Percentiles rank a stretch among this genome's conserved stretches.
These are phyloP conservation scores for Teunomyces atbi DNA, from an alignment of 805 yeast genomes.

Conservation along the genomic window DNA sequence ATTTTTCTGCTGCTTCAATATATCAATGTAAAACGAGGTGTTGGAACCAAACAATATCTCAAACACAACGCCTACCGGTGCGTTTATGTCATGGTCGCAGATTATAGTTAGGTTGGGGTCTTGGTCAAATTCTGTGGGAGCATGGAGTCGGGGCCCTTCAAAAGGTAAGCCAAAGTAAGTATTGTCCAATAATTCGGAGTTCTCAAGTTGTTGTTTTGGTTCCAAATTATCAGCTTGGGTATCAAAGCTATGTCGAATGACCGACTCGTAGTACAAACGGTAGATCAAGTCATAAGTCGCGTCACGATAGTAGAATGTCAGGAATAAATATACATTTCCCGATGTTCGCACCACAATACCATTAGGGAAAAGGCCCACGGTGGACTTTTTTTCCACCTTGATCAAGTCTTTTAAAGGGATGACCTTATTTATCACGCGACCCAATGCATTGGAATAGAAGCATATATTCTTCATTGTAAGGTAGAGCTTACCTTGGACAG, in stretches of 20 bases:
- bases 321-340: slow-evolving; percentile 70
- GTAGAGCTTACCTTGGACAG: slow-evolving; percentile 68
- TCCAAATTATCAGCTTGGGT: slow-evolving; percentile 17
- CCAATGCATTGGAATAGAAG: slow-evolving; percentile 66
- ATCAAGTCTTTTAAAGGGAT: slow-evolving; percentile 62
- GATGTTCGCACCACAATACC: slow-evolving; percentile 66
- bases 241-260: slow-evolving; percentile 59
- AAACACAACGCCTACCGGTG: slow-evolving; percentile 65
- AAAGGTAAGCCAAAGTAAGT: slow-evolving; percentile 29
- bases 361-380: slow-evolving; percentile 69
- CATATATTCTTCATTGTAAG: slow-evolving; percentile 54
- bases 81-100: slow-evolving; percentile 51
- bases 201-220: not conserved
- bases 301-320: slow-evolving; percentile 86
- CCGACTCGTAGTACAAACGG: slow-evolving; percentile 12
- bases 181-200: slow-evolving; percentile 7
- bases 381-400: slow-evolving; percentile 61
- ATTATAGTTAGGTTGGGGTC: slow-evolving; percentile 54
- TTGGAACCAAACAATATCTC: slow-evolving; percentile 63
- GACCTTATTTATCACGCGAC: slow-evolving; percentile 58
- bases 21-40: slow-evolving; percentile 33
- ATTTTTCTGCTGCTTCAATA: slow-evolving; percentile 62
- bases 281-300: slow-evolving; percentile 67
- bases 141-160: slow-evolving; percentile 68
- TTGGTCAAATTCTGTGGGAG: slow-evolving; percentile 52